Evolutionary conservation across 2,329 filamentous ascomycete genomes (phyloP), one percentile per base, ranked within the genome.

Genomic region (Cladorrhinum sp.): DNA sequence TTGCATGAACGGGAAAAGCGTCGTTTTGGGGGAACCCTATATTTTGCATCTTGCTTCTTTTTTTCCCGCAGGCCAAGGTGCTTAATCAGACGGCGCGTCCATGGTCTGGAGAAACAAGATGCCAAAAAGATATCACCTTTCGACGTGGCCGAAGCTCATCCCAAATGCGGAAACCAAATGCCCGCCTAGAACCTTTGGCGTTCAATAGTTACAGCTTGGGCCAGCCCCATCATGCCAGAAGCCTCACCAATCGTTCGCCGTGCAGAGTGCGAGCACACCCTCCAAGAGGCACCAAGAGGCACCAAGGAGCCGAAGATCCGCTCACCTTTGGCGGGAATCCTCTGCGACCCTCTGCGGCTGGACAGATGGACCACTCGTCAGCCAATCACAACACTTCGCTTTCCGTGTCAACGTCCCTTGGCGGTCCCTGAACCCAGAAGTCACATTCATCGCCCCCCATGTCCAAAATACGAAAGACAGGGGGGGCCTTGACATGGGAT

Each of bases 131-230:
- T 41, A 45, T 45, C 41, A 45, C 38, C 58, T 27, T 38, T 54
- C 24, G 45, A 63, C 58, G 61, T 63, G 61, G 61, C 60, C 18
- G 9, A 51, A 22, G 41, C 20, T 22, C 48, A 29, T 53, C 54
- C 36, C 41, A 13, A 38, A 32, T 50, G 13, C 38, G 45, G 36
- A 32, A 13, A 23, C 22, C 29, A 41, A 32, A 27, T 13, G 22
- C 29, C 9, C 23, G 48, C 55, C 54, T 58, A 45, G 54, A 55
- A 50, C 24, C 10, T 2, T 41, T 51, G 53, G 59, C 59, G 50
- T 60, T 64, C 62, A 62, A 64, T 64, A 62, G 62, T 50, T 50
- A 57, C 24, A 24, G 24, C 36, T 57, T 49, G 18, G 55, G 22
- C 36, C 48, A 41, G 51, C 29, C 13, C 49, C 36, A 58, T 53